Evolutionary conservation across 805 yeast genomes (phyloP).

Genomic region (Scheffersomyces coipomensis): DNA sequence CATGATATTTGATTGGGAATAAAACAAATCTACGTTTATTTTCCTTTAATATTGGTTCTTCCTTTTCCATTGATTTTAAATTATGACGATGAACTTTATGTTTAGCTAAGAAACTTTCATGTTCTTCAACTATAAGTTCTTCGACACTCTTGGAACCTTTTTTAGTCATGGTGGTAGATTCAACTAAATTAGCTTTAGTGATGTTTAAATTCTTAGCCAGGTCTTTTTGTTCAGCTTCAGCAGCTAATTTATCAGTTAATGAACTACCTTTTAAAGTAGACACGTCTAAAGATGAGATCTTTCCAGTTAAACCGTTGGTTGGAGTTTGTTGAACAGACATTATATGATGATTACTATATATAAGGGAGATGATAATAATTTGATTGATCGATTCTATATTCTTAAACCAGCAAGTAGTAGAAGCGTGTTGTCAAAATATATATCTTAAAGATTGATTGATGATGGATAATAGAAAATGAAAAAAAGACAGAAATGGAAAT

Average conservation of each 20-base stretch:
- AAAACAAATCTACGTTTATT: constrained; percentile 87
- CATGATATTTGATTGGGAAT: constrained; percentile 95
- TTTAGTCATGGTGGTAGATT: constrained; percentile 16
- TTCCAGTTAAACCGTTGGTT: constrained; percentile 45
- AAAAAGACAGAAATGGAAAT: too few species aligned
- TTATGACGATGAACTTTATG: constrained; percentile 72
- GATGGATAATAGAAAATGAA: too few species aligned
- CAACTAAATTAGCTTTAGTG: constrained; percentile 7
- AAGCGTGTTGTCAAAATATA: too few species aligned
- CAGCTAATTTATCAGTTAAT: constrained; percentile 43
- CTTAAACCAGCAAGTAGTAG: too few species aligned
- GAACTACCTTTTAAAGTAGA: constrained; percentile 29
- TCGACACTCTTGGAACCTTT: constrained; percentile 13
- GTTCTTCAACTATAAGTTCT: constrained; percentile 26
- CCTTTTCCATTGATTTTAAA: constrained; percentile 73
- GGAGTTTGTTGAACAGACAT: constrained; percentile 65
- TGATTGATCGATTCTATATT: too few species aligned
- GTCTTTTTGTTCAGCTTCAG: constrained; percentile 37
- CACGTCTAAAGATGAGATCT: constrained; percentile 41
- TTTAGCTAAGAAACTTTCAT: constrained; percentile 53
- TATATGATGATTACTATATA: constrained; percentile 1
- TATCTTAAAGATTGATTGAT: too few species aligned
- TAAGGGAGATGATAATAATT: not conserved
- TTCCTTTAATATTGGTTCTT: constrained; percentile 85
- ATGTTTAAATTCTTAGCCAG: constrained; percentile 13